Conservation (phyloP, 352 stramenopile species). For the Phytopythium montanum region DNA sequence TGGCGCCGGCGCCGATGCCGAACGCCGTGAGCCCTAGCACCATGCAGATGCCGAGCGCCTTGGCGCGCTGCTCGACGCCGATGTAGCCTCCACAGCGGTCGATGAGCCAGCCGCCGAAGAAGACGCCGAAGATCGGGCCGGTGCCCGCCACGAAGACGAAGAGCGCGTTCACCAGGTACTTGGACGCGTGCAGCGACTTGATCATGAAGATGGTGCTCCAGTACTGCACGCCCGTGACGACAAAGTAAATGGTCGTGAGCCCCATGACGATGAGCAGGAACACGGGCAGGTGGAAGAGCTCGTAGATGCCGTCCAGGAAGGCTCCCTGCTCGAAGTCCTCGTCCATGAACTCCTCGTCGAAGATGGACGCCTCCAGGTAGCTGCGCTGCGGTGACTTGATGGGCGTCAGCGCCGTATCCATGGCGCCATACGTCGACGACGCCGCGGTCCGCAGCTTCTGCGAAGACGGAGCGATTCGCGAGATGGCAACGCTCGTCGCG, state of each 20-base stretch:
- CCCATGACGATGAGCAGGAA: slow-evolving; percentile 78
- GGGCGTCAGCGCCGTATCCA: slow-evolving; percentile 39
- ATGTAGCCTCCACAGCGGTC: slow-evolving; percentile 78
- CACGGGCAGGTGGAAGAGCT: slow-evolving; percentile 64
- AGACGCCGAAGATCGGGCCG: slow-evolving; percentile 76
- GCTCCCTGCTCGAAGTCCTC: slow-evolving; percentile 66
- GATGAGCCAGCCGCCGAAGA: slow-evolving; percentile 79
- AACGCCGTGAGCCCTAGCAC: slow-evolving; percentile 67
- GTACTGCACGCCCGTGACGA: slow-evolving; percentile 84
- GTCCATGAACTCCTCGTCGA: slow-evolving; percentile 70
- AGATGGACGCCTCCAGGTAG: slow-evolving; percentile 58
- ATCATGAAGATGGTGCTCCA: slow-evolving; percentile 89
- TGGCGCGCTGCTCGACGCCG: slow-evolving; percentile 66
- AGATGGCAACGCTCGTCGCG: slow-evolving; percentile 15
- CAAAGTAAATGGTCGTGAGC: slow-evolving; percentile 82
- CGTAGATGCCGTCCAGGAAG: slow-evolving; percentile 56
- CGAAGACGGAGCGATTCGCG: slow-evolving; percentile 16
- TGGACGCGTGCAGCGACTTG: slow-evolving; percentile 78
- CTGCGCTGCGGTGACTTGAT: slow-evolving; percentile 42
- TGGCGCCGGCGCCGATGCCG: slow-evolving; percentile 56
- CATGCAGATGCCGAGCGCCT: slow-evolving; percentile 76
- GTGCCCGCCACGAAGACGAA: slow-evolving; percentile 82
- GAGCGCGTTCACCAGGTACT: slow-evolving; percentile 79
- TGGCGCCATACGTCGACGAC: slow-evolving; percentile 46
- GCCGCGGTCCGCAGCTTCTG: slow-evolving; percentile 9